Base-by-base conservation (phyloP, 1,284 basidiomycete genomes). In the Agroathelia rolfsii region DNA sequence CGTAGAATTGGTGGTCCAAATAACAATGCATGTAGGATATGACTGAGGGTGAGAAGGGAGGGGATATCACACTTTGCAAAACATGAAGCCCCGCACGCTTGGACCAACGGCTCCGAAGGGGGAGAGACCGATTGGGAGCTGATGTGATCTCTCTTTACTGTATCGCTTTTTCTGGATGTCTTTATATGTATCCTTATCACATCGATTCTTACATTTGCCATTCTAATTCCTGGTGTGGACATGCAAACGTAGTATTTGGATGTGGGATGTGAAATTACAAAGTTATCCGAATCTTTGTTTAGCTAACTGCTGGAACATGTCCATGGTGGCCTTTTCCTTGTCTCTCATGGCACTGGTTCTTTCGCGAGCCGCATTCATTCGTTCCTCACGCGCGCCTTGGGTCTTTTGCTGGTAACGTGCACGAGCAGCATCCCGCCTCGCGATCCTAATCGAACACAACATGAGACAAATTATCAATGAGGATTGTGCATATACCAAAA, bases 41-140 rank as follows among this genome's bases (percentile, higher is more conserved):
- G 35, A 30, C 17, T 37, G 41, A 42, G 39, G 38, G 40, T 34
- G 39, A 41, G 41, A 38, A 38, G 37, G 43, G 34, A 44, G 37
- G 41, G 44, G 52, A 50, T 45, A 41, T 59, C 69, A 72, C 64
- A 76, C 78, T n/a, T n/a, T 80, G 80, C 82, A 84, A 53, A 72
- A 80, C 70, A 84, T 63, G 74, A 78, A 83, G 82, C 81, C 79
- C 74, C 81, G 83, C 83, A 85, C 83, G 82, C 82, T 86, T 85
- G 61, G 63, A 85, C 82, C 83, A 86, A 86, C 82, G 76, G 71
- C 70, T 72, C 62, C 61, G 50, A 50, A 56, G 62, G 69, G 66
- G 65, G 62, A 62, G n/a, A 68, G 68, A 74, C 51, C 67, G 83
- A 85, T 82, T 86, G 82, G 82, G 82, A 86, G 82, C 82, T 84